Percentiles rank a stretch among this genome's conserved stretches.
These are phyloP conservation scores for Lepidium didymum DNA, from an alignment of 345 rosid species.

Conservation along the genomic window DNA sequence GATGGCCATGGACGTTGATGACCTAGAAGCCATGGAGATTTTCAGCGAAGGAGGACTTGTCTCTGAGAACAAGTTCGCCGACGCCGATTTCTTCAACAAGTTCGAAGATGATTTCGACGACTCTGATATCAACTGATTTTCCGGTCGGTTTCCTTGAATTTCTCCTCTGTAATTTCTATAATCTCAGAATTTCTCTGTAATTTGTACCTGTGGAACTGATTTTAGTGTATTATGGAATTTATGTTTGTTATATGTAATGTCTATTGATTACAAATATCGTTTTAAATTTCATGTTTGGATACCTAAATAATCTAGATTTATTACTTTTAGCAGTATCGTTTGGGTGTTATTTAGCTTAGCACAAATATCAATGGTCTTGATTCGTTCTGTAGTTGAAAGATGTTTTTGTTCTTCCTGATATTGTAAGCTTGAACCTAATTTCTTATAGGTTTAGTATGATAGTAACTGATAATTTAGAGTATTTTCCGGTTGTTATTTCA, in stretches of 20 bases:
- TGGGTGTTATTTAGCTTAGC: not conserved
- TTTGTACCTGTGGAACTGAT: not conserved
- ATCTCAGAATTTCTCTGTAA: not conserved
- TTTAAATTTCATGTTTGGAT: not conserved
- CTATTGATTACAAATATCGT: no score
- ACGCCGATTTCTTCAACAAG: constrained; percentile 84
- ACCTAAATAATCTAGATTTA: not conserved
- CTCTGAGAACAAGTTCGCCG: constrained; percentile 63
- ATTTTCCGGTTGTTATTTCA: not conserved
- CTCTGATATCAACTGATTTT: constrained; percentile 63
- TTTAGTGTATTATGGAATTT: not conserved
- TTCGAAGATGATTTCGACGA: constrained; percentile 93
- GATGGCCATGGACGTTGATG: constrained; percentile 89
- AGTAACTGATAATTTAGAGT: not conserved
- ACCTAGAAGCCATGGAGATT: constrained; percentile 64
- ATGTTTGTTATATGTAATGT: not conserved
- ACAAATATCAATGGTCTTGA: not conserved
- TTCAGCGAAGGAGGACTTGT: constrained; percentile 64
- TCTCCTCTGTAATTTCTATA: not conserved
- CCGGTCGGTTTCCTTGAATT: not conserved
- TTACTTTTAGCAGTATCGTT: no score
- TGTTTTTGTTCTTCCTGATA: not conserved
- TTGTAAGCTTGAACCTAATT: not conserved
- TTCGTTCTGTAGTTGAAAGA: not conserved
- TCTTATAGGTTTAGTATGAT: not conserved